Conservation (phyloP, 202 grass and related monocot genomes). For the Schoenoplectus tabernaemontani region DNA sequence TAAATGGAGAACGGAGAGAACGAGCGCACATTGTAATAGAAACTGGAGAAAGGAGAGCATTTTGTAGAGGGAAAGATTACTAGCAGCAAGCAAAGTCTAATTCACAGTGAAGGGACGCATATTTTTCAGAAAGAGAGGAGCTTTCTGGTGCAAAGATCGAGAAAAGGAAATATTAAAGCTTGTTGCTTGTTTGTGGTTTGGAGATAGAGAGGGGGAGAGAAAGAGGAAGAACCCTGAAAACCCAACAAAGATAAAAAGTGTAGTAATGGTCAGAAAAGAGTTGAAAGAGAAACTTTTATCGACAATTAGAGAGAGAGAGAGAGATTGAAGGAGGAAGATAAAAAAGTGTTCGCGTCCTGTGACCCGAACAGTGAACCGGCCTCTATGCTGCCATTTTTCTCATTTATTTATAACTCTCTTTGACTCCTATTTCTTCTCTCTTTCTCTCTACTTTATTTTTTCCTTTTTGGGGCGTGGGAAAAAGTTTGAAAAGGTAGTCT, state of each 20-base stretch:
- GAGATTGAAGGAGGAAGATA: background rate
- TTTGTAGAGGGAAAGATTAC: background rate
- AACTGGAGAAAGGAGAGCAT: background rate
- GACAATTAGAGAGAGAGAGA: background rate
- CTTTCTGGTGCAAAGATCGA: background rate
- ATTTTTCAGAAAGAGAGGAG: background rate
- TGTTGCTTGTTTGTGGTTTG: background rate
- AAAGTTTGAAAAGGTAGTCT: background rate
- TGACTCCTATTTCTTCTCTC: background rate
- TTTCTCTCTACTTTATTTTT: background rate
- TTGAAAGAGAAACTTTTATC: conserved; percentile 11
- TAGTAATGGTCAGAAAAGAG: conserved; percentile 12
- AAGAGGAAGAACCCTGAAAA: background rate
- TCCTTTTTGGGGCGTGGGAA: conserved; percentile 18
- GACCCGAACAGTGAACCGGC: conserved; percentile 11
- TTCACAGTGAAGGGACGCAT: background rate
- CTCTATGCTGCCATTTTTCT: conserved; percentile 6
- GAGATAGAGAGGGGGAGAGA: background rate
- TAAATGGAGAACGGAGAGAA: background rate
- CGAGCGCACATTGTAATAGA: background rate
- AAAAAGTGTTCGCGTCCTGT: conserved; percentile 21
- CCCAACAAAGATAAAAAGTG: background rate
- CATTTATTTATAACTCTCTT: background rate
- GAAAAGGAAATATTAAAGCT: background rate
- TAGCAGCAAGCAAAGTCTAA: background rate